Base-by-base conservation (phyloP, 1,284 basidiomycete species). In the Rhodotorula sp. region DNA sequence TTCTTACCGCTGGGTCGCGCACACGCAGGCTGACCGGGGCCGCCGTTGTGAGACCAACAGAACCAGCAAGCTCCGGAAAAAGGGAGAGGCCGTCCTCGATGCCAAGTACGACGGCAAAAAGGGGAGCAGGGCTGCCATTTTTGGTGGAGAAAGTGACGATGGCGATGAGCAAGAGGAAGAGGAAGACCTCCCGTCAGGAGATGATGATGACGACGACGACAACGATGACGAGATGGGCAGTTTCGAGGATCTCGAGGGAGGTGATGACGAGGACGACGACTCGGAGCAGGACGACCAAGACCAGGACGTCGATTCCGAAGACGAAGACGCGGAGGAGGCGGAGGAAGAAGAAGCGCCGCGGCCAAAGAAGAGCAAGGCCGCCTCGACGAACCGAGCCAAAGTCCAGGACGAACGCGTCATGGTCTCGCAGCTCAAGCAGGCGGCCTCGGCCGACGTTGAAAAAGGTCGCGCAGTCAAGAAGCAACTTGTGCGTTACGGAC, bases 401-500 rank as follows among this genome's bases (percentile, higher is more conserved):
- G 20, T 37, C 26, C 68, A 81, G 60, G 80, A 79, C 49, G 81
- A 83, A 59, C 82, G 84, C 26, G 85, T 88, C 75, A 80, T 87
- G 67, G 81, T 86, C 37, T 83, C 83, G 14, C 83, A 83, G 49
- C 80, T 90, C 66, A 85, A 83, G 72, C 84, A 85, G 78, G 86
- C 84, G 37, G 85, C 87, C 72, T 85, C 88, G 79, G 91, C 78
- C 15, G 83, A 85, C 69, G 79, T 84, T 59, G 80, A 82, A 54
- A 86, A 96, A 81, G 94, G 93, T 3, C 86, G 85, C 72, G 91
- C 90, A 15, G 87, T 97, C 70, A 85, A 87, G 64, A 86, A 85
- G 73, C 94, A 97, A 81, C 86, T 92, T 68, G 93, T 91, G 78
- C 75, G 88, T 84, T 42, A 12, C 37, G 37, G 14, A 42, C 37